Conservation (phyloP, 306 rosid species). For the Leucaena leucocephala region DNA sequence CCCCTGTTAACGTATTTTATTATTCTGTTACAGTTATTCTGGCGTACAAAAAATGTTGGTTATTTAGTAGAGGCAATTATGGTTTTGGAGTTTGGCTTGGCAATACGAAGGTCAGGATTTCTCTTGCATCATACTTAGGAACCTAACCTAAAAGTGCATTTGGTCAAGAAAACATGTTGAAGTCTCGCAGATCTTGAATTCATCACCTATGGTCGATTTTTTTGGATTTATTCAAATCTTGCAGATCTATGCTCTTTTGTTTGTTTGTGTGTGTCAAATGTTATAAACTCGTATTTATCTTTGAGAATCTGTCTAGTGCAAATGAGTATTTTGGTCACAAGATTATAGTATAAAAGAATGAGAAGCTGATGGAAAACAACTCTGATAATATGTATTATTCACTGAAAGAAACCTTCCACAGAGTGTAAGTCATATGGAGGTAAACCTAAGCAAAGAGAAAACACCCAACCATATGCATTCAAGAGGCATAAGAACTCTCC, state of each 20-base stretch:
- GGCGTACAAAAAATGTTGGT: constrained; percentile 79
- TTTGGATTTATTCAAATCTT: neutral
- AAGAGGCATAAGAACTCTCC: too few species aligned
- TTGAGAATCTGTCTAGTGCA: constrained; percentile 9
- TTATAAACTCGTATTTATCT: neutral
- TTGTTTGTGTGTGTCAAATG: neutral
- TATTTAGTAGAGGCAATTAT: constrained; percentile 85
- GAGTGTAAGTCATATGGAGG: too few species aligned
- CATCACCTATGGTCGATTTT: neutral
- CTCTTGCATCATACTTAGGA: constrained; percentile 25
- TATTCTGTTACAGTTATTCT: constrained; percentile 64
- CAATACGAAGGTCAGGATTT: constrained; percentile 71
- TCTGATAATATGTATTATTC: too few species aligned
- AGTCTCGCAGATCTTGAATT: constrained; percentile 19
- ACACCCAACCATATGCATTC: too few species aligned
- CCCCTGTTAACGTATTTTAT: constrained; percentile 25
- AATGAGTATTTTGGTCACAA: constrained; percentile 3
- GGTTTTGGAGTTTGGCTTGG: constrained; percentile 94
- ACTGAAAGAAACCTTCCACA: too few species aligned
- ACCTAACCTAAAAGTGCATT: constrained; percentile 25
- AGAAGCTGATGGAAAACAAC: too few species aligned
- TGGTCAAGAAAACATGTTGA: constrained; percentile 14
- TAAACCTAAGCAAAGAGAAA: too few species aligned
- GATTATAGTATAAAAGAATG: neutral
- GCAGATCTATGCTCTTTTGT: neutral